Conservation (phyloP, 2,329 filamentous ascomycete species). For the Bipolaris gigantea region DNA sequence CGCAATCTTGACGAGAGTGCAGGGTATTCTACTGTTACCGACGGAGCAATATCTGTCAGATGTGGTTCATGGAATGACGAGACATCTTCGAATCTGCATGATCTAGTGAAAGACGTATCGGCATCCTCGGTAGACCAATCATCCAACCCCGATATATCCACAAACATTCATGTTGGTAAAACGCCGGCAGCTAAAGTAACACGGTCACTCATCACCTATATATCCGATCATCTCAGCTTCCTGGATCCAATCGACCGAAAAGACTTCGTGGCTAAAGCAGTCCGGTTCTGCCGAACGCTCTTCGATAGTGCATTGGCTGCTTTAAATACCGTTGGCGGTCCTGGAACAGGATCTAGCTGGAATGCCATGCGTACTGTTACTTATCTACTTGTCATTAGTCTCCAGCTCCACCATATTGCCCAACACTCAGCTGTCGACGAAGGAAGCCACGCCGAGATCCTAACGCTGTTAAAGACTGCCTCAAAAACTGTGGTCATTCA, state of each 20-base stretch:
- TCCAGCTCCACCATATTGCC: conserved; percentile 39
- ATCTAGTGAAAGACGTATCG: conserved; percentile 16
- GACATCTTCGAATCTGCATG: conserved; percentile 48
- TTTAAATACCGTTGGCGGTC: conserved; percentile 12
- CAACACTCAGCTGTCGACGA: conserved; percentile 27
- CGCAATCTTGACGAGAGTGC: conserved; percentile 50
- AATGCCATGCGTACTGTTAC: conserved; percentile 25
- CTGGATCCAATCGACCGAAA: conserved; percentile 58
- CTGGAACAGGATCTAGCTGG: background rate
- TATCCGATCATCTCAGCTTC: conserved; percentile 55
- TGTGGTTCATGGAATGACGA: conserved; percentile 62
- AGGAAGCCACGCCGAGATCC: conserved; percentile 18
- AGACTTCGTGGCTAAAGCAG: conserved; percentile 50
- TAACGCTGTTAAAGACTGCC: conserved; percentile 38
- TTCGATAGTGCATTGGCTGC: conserved; percentile 21
- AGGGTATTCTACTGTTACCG: conserved; percentile 45
- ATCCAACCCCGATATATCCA: background rate
- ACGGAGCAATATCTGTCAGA: conserved; percentile 40
- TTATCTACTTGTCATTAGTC: conserved; percentile 32
- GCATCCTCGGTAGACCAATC: conserved; percentile 1
- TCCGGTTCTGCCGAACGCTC: conserved; percentile 46
- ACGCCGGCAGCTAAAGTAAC: conserved; percentile 30
- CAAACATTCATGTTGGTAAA: conserved; percentile 2
- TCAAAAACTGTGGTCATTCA: conserved; percentile 44
- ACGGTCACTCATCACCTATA: conserved; percentile 54